Evolutionary conservation across 1,284 basidiomycete species (phyloP).

Genomic region (Ceratorhiza oryzae-sativae): DNA sequence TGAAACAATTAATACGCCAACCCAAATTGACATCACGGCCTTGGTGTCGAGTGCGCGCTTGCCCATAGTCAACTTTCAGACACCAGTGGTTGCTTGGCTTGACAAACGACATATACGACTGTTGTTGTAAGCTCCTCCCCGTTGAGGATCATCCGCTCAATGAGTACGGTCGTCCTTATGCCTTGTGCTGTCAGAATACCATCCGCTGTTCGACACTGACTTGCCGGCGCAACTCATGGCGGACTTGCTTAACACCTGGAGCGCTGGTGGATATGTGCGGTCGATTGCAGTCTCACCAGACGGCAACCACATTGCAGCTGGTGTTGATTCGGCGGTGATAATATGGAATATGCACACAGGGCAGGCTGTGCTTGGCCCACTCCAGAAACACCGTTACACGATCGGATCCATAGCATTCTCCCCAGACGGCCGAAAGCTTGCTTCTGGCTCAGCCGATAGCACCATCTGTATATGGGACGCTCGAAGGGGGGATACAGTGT

Average conservation of each 20-base stretch:
- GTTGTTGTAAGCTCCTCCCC: too few species aligned
- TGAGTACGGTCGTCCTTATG: too few species aligned
- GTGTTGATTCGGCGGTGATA: neutral
- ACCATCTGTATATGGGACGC: conserved; percentile 17
- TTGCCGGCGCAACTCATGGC: too few species aligned
- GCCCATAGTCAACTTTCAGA: too few species aligned
- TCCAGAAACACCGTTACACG: neutral
- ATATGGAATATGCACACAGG: neutral
- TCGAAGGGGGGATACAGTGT: neutral
- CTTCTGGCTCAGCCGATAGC: conserved; percentile 20
- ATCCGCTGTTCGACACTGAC: too few species aligned
- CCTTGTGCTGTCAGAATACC: too few species aligned
- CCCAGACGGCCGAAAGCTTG: conserved; percentile 1
- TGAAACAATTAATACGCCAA: too few species aligned
- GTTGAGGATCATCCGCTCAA: too few species aligned
- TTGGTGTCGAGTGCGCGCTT: too few species aligned
- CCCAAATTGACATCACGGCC: too few species aligned
- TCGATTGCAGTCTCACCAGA: conserved; percentile 39
- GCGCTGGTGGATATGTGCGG: neutral
- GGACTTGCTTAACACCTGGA: neutral
- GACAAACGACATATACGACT: too few species aligned
- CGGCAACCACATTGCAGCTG: conserved; percentile 1
- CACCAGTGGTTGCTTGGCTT: too few species aligned
- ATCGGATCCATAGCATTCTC: conserved; percentile 29
- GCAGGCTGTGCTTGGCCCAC: neutral